Conservation (phyloP, 192 early-diverging fungal species). For the Coemansia sp. region DNA sequence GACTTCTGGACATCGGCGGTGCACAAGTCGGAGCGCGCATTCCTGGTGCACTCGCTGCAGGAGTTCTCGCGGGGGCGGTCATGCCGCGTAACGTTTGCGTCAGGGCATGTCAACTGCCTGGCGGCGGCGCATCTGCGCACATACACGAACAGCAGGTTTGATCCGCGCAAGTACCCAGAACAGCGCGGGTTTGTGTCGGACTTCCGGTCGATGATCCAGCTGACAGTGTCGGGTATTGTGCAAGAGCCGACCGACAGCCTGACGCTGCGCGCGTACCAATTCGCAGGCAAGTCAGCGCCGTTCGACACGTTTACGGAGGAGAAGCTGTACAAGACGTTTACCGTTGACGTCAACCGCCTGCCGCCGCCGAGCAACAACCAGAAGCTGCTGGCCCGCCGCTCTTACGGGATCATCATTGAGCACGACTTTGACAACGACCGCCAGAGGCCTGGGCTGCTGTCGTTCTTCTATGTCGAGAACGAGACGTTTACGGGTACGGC, state of each 20-base stretch:
- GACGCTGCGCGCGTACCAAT: conserved; percentile 60
- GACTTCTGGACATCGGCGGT: conserved; percentile 68
- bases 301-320: conserved; percentile 68
- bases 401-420: conserved; percentile 55
- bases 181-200: conserved; percentile 58
- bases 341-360: conserved; percentile 58
- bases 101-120: conserved; percentile 77
- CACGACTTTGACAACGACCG: conserved; percentile 50
- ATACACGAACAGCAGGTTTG: conserved; percentile 38
- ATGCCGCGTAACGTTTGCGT: conserved; percentile 73
- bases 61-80: conserved; percentile 58
- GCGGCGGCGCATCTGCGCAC: conserved; percentile 62
- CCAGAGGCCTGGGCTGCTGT: conserved; percentile 39
- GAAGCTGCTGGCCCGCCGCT: conserved; percentile 62
- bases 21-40: conserved; percentile 67
- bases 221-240: conserved; percentile 74
- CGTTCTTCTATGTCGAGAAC: conserved; percentile 53
- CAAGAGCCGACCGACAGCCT: conserved; percentile 69
- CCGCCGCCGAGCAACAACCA: conserved; percentile 47
- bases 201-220: conserved; percentile 75
- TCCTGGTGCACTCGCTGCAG: conserved; percentile 67
- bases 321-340: conserved; percentile 70
- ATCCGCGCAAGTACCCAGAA: conserved; percentile 47
- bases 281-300: conserved; percentile 55
- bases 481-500: conserved; percentile 48